Conservation (phyloP, 768 basidiomycete species). For the Russula sp. region DNA sequence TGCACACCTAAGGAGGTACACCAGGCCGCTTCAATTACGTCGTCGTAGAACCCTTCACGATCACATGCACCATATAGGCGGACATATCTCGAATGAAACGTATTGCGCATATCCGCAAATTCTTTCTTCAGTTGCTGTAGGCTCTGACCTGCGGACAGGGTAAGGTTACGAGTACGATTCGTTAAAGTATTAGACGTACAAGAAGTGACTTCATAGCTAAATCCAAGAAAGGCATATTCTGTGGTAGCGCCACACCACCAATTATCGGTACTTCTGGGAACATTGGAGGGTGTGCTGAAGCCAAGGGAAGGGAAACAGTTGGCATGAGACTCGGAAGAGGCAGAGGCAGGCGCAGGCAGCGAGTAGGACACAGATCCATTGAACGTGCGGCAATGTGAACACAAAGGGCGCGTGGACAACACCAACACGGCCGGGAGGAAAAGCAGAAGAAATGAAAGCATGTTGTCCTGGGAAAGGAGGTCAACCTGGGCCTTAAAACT, state of each 20-base stretch:
- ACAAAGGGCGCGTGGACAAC: background rate
- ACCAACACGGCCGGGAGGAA: background rate
- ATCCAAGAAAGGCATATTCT: constrained; percentile 75
- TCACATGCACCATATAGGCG: constrained; percentile 48
- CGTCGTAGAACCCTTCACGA: constrained; percentile 45
- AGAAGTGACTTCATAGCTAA: constrained; percentile 69
- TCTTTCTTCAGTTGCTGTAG: constrained; percentile 48
- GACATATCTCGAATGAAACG: constrained; percentile 64
- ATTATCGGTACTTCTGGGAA: constrained; percentile 39
- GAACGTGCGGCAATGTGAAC: background rate
- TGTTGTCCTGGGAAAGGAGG: background rate
- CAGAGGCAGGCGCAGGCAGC: background rate
- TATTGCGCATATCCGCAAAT: constrained; percentile 57
- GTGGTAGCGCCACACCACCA: constrained; percentile 58
- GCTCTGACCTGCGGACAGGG: constrained; percentile 52
- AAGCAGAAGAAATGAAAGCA: constrained; percentile 1
- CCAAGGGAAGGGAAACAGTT: constrained; percentile 42
- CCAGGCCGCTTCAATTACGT: constrained; percentile 69
- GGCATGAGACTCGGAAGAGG: background rate
- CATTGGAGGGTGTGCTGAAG: constrained; percentile 53
- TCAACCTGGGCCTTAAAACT: background rate
- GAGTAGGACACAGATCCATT: background rate
- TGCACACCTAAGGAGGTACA: constrained; percentile 65
- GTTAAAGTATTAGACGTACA: constrained; percentile 42
- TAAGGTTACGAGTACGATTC: constrained; percentile 14